phyloP scores from a whole-genome alignment of 805 yeast genomes.

The Sungouiozyma ichnusensis region DNA sequence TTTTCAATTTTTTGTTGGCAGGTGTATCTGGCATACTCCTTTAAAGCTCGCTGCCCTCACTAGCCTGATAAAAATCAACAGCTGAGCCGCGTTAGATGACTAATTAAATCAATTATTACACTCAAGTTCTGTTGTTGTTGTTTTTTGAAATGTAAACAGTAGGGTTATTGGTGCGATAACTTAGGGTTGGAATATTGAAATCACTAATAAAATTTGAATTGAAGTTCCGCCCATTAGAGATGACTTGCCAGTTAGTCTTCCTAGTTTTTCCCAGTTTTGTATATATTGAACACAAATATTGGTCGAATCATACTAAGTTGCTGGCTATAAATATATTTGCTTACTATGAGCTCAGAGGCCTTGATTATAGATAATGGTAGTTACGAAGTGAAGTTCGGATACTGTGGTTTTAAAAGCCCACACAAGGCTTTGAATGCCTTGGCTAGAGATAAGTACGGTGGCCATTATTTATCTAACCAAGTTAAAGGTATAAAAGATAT shows the following conservation, averaged over 20 bases:
- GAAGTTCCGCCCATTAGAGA: neutral
- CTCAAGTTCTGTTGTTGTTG: too few relatives aligned
- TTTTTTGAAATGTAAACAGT: neutral
- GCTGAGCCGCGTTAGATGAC: too few relatives aligned
- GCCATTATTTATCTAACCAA: conserved; percentile 64
- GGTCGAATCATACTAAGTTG: too few relatives aligned
- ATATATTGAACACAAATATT: neutral
- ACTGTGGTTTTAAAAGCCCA: conserved; percentile 34
- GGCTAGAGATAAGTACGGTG: conserved; percentile 64
- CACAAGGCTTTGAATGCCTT: conserved; percentile 55
- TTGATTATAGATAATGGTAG: conserved; percentile 87
- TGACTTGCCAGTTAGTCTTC: neutral
- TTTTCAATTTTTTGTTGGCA: conserved; percentile 14
- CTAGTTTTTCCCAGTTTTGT: conserved; percentile 1
- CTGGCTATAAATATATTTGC: too few relatives aligned
- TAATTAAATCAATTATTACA: too few relatives aligned
- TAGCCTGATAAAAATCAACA: too few relatives aligned
- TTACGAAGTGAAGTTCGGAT: conserved; percentile 63
- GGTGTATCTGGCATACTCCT: conserved; percentile 10
- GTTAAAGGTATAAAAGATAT: conserved; percentile 54
- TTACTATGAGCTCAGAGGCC: conserved; percentile 13
- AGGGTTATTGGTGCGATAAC: too few relatives aligned
- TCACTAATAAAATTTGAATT: too few relatives aligned
- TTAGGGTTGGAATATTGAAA: neutral
- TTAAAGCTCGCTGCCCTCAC: neutral